A percentile compares a stretch with the other conserved stretches of the same genome.
Conservation (phyloP, 2,329 filamentous ascomycete genomes). For the Pseudogymnoascus sp. region DNA sequence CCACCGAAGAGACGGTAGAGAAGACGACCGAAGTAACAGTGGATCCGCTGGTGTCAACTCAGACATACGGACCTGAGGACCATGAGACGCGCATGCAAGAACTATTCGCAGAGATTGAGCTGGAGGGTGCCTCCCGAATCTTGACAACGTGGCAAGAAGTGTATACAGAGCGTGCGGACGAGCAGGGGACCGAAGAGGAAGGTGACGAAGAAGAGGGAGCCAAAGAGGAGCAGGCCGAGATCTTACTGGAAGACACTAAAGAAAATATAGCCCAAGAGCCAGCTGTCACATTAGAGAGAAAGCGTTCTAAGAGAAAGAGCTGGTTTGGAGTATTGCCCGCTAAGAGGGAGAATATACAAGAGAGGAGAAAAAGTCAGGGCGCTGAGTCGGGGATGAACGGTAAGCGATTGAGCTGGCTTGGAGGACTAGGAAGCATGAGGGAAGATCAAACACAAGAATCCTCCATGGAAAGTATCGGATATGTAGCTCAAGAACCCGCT, state of each 20-base stretch:
- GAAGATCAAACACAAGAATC: neutral
- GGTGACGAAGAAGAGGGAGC: no score
- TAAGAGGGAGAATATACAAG: neutral
- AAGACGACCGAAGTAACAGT: neutral
- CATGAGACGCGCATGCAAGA: neutral
- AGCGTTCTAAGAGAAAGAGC: neutral
- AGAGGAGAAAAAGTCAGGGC: neutral
- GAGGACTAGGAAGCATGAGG: neutral
- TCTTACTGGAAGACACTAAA: neutral
- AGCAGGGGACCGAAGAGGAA: neutral
- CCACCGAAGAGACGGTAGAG: neutral
- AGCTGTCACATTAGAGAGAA: neutral
- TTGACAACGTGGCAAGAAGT: neutral
- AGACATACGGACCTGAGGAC: neutral
- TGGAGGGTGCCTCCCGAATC: neutral
- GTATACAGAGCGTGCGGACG: neutral
- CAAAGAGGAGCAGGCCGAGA: neutral
- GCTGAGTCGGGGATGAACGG: neutral
- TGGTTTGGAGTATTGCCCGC: neutral
- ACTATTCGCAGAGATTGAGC: neutral
- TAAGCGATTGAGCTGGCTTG: neutral
- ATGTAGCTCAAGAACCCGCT: neutral
- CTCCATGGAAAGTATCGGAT: no score
- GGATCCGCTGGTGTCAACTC: neutral
- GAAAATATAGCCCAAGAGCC: neutral